Percentiles rank a stretch among this genome's conserved stretches.
phyloP scores from a whole-genome alignment of 1,139 yeast genomes.

The Insectozyma bohioensis region DNA sequence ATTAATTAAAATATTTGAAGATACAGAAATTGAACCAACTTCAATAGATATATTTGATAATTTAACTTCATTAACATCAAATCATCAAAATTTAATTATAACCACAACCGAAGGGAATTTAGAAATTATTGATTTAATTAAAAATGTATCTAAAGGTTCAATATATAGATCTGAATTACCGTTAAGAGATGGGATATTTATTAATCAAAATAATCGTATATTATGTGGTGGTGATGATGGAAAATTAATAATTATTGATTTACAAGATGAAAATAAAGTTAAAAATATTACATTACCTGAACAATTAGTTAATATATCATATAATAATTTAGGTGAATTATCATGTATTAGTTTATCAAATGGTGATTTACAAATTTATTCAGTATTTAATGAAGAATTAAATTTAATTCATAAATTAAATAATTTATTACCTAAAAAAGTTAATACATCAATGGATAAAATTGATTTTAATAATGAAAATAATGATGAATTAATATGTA shows the following conservation, averaged over 20 bases:
- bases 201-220: constrained; percentile 68
- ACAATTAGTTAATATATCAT: constrained; percentile 60
- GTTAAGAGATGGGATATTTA: constrained; percentile 61
- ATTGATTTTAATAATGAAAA: constrained; percentile 40
- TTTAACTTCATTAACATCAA: constrained; percentile 31
- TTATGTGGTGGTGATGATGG: constrained; percentile 80
- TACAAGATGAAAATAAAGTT: constrained; percentile 31
- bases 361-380: constrained; percentile 66
- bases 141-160: constrained; percentile 22
- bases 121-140: constrained; percentile 27
- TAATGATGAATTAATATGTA: constrained; percentile 34
- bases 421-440: constrained; percentile 36
- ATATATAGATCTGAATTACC: constrained; percentile 57
- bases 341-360: constrained; percentile 48
- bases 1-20: constrained; percentile 49
- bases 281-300: constrained; percentile 35
- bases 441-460: constrained; percentile 35
- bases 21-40: constrained; percentile 54
- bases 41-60: constrained; percentile 52
- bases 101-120: constrained; percentile 38
- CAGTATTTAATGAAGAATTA: constrained; percentile 49
- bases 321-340: constrained; percentile 55
- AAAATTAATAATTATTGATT: constrained; percentile 55
- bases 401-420: constrained; percentile 40
- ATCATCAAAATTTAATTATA: constrained; percentile 24